Percentiles rank a stretch among this genome's conserved stretches.
Conservation (phyloP, 169 alveolate genomes). For the Sarcocystis neurona region DNA sequence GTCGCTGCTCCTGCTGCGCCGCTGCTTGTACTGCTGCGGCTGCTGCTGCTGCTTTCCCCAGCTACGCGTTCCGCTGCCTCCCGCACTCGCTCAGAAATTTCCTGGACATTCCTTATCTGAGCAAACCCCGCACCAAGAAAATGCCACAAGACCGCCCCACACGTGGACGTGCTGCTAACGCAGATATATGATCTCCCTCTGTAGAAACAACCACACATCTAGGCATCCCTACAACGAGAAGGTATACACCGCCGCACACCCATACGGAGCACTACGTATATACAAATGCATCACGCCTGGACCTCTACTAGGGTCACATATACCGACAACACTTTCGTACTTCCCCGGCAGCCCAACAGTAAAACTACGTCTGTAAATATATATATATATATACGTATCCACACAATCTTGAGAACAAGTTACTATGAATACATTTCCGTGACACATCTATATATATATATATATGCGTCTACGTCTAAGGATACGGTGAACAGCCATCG, state of each 20-base stretch:
- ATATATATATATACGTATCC: no score
- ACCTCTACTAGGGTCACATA: background rate
- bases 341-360: no score
- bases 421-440: no score
- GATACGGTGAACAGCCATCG: no score
- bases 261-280: no score
- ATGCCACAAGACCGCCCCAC: background rate
- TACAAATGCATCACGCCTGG: no score
- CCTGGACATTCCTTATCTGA: slow-evolving; percentile 47
- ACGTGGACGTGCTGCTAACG: background rate
- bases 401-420: no score
- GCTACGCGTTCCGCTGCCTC: slow-evolving; percentile 54
- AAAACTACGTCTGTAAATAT: no score
- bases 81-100: slow-evolving; percentile 42
- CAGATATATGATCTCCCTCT: background rate
- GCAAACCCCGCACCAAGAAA: background rate
- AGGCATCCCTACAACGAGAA: background rate
- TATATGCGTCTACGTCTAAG: no score
- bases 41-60: background rate
- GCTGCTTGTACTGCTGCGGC: background rate
- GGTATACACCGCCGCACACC: background rate
- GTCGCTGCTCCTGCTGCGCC: no score
- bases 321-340: no score
- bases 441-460: no score
- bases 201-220: background rate